Base-by-base conservation (phyloP, 164 flowering plant genomes). In the Aristolochia contorta region DNA sequence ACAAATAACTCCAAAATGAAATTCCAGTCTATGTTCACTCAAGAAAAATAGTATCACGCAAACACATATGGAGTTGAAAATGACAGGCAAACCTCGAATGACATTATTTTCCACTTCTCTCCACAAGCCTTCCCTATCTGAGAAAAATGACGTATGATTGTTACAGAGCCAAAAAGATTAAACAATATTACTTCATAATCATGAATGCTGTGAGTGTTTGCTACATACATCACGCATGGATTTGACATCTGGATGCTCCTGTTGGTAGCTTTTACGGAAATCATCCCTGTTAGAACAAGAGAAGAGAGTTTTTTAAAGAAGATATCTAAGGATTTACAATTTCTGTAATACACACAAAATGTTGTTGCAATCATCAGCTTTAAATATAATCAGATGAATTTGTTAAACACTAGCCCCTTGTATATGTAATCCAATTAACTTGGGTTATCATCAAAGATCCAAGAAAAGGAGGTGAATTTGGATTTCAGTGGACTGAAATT, bases 71-170 rank as follows among this genome's bases (percentile, higher is more conserved):
- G 57, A 61, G 27, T 47, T 51, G 21, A 6, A 22, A 15, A 24
- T 16, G 23, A 47, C 47, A 32, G 6, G 66, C 72, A 58, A 65
- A 89, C 98, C 91, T 92, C 98, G 73, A 81, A 92, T 24, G 82
- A 76, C 96, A 92, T 92, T 20, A 79, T 80, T 53, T 84, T 87
- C 98, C 98, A 92, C 76, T 87, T 92, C 71, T 82, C 98, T 71
- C 98, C 98, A 65, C 96, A 83, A 46, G 96, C 96, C 75, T 89
- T 89, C 53, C 98, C 98, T 69, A 92, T 65, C 98, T 92, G 72
- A 69, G 69, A 60, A 22, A 53, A 16, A 53, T 9, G 27, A 61
- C 33, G 32, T 46, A 47, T 64, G 46, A 21, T 15, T 6, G 47
- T 62, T 12, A 22, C 24, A 30, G 54, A 57, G n/a, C 55, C 1